phyloP scores from a whole-genome alignment of 768 basidiomycete species.

The Termitomyces sp. region DNA sequence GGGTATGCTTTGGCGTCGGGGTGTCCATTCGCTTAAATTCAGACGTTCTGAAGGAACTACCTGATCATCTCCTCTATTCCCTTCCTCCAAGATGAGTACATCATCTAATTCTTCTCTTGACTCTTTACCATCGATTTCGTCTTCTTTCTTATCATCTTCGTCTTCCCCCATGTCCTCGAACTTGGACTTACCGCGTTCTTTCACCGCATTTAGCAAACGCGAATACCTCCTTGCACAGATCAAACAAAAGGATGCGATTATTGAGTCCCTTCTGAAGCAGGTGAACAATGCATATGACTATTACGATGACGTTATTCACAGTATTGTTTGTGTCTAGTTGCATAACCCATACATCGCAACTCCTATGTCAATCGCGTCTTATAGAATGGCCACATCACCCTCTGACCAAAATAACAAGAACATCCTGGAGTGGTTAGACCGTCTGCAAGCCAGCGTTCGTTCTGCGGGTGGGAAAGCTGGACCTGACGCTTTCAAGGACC shows the following conservation, averaged over 20 bases:
- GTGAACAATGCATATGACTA: constrained; percentile 26
- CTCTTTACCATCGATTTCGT: constrained; percentile 15
- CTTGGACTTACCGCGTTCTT: constrained; percentile 32
- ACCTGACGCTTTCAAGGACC: constrained; percentile 38
- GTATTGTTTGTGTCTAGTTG: constrained; percentile 33
- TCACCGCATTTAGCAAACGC: constrained; percentile 58
- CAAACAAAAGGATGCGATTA: constrained; percentile 82
- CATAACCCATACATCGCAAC: constrained; percentile 81
- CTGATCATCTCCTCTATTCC: neutral
- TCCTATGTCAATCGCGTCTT: constrained; percentile 73
- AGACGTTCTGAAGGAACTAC: neutral
- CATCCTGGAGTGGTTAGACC: constrained; percentile 73
- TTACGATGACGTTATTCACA: neutral
- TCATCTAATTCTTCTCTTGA: constrained; percentile 15
- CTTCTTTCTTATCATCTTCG: constrained; percentile 17
- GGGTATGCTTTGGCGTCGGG: too few species aligned
- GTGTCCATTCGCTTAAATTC: constrained; percentile 11
- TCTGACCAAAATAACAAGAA: constrained; percentile 65
- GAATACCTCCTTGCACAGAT: constrained; percentile 84
- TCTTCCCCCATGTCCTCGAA: constrained; percentile 23
- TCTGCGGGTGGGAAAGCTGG: constrained; percentile 38
- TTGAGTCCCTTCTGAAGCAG: constrained; percentile 81
- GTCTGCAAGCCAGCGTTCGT: constrained; percentile 55
- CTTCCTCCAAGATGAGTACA: constrained; percentile 11
- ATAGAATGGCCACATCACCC: constrained; percentile 71